Base-by-base conservation (phyloP, 2,329 filamentous ascomycete species). In the Talaromyces rugulosus region DNA sequence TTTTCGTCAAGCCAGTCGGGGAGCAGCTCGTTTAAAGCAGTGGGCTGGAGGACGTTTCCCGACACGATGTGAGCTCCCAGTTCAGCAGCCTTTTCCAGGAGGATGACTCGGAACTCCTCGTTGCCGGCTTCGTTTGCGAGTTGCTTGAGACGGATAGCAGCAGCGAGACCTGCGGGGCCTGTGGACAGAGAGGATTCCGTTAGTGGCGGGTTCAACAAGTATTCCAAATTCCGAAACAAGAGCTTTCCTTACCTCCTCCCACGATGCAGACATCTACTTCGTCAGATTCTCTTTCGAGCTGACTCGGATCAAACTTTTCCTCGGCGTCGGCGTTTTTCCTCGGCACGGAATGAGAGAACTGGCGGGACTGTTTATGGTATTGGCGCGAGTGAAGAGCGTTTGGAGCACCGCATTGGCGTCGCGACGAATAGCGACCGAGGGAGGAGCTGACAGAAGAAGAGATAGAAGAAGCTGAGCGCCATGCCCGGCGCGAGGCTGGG, bases 211-310 rank as follows among this genome's bases (percentile, higher is more conserved):
- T 36, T 27, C 59, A 27, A 14, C 51, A n/a, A 56, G 23, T 28
- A 53, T 18, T 9, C 9, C 9, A 30, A 52, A 11, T 18, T 12
- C 1, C 11, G 14, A 34, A 44, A 44, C 40, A 31, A 23, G 30
- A 6, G 18, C 2, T n/a, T 12, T 51, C 50, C 77, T 70, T 80
- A 87, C 85, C 94, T 75, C 91, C 95, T 71, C 95, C 95, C 59
- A 99, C 87, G 71, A 99, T 98, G 77, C 92, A 96, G 33, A 99
- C 93, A 77, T 99, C 95, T 33, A 99, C 95, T 78, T 95, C 81
- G 71, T 99, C 95, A 59, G 87, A 90, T 76, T 98, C 95, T 66
- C 95, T 89, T 66, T 98, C 94, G 62, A 93, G 82, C 60, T 82
- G 76, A 27, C 74, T 73, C 8, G 88, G 88, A 72, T 92, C 88